phyloP scores from a whole-genome alignment of 441 rosid genomes.

The Melastoma candidum region DNA sequence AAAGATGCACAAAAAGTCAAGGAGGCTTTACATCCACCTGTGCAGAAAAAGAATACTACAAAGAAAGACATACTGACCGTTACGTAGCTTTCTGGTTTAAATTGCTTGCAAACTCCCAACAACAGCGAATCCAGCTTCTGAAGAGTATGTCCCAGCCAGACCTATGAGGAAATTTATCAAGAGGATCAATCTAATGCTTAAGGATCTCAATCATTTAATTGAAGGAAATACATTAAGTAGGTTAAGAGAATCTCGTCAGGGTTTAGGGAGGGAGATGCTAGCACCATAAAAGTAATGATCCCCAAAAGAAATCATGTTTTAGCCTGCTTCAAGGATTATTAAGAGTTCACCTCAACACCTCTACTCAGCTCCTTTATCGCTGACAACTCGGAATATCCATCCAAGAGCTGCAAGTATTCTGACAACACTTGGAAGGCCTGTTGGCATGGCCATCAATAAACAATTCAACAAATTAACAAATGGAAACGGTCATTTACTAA shows the following conservation, averaged over 20 bases:
- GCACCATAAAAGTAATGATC: too few relatives aligned
- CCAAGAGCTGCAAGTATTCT: constrained; percentile 90
- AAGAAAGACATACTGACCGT: constrained; percentile 51
- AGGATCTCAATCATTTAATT: too few relatives aligned
- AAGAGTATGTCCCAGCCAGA: constrained; percentile 97
- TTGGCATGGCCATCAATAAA: constrained; percentile 13
- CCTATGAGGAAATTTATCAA: constrained; percentile 38
- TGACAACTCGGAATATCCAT: constrained; percentile 78
- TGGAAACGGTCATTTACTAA: constrained; percentile 8
- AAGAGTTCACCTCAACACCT: constrained; percentile 79
- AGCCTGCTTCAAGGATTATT: not conserved
- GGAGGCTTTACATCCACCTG: constrained; percentile 6
- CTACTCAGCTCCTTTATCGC: constrained; percentile 92
- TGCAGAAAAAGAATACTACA: constrained; percentile 12
- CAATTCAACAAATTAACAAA: constrained; percentile 9
- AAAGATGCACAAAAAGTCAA: not conserved
- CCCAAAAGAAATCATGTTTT: too few relatives aligned
- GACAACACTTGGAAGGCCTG: constrained; percentile 99
- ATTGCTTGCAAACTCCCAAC: constrained; percentile 92
- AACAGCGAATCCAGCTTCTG: constrained; percentile 91
- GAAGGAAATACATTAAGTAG: too few relatives aligned
- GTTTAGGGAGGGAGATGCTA: too few relatives aligned
- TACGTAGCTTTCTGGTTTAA: constrained; percentile 78
- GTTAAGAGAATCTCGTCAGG: too few relatives aligned
- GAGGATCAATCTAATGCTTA: constrained; percentile 4